Evolutionary conservation across 768 basidiomycete species (phyloP).

Genomic region (Boletus rex-veris): DNA sequence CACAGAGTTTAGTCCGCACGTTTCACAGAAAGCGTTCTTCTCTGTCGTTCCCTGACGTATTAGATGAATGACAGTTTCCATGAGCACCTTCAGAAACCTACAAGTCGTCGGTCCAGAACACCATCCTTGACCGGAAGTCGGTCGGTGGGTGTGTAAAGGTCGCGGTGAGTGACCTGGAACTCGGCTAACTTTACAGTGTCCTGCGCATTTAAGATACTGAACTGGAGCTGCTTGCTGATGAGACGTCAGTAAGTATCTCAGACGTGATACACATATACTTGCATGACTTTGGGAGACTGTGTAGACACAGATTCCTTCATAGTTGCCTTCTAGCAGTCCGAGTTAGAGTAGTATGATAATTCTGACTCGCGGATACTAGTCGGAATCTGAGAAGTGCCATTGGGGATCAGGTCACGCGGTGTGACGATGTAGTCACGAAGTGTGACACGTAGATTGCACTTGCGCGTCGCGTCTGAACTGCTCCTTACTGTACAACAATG

Average conservation of each 20-base stretch:
- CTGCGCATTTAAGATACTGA: slow-evolving; percentile 88
- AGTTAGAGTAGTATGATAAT: too few relatives aligned
- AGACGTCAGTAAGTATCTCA: slow-evolving; percentile 6
- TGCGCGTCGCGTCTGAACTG: slow-evolving; percentile 56
- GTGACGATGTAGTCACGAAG: slow-evolving; percentile 19
- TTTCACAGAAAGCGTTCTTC: slow-evolving; percentile 89
- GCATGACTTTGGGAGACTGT: slow-evolving; percentile 83
- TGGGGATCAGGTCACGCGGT: not conserved
- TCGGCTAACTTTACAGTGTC: slow-evolving; percentile 95
- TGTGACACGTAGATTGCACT: slow-evolving; percentile 41
- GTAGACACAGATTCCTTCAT: slow-evolving; percentile 83
- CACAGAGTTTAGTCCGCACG: slow-evolving; percentile 86
- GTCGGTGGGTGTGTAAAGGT: slow-evolving; percentile 83
- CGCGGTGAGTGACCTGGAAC: slow-evolving; percentile 91
- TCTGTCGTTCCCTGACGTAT: slow-evolving; percentile 82
- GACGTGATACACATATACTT: slow-evolving; percentile 21
- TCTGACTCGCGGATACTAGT: too few relatives aligned
- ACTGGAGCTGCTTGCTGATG: slow-evolving; percentile 89
- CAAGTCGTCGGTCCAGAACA: slow-evolving; percentile 87
- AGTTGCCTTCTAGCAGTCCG: too few relatives aligned
- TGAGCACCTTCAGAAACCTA: slow-evolving; percentile 35
- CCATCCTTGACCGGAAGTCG: slow-evolving; percentile 87
- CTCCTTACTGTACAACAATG: slow-evolving; percentile 56
- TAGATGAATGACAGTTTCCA: not conserved
- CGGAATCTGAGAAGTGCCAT: too few relatives aligned